Conservation (phyloP, 306 rosid species). For the Prunus mira region DNA sequence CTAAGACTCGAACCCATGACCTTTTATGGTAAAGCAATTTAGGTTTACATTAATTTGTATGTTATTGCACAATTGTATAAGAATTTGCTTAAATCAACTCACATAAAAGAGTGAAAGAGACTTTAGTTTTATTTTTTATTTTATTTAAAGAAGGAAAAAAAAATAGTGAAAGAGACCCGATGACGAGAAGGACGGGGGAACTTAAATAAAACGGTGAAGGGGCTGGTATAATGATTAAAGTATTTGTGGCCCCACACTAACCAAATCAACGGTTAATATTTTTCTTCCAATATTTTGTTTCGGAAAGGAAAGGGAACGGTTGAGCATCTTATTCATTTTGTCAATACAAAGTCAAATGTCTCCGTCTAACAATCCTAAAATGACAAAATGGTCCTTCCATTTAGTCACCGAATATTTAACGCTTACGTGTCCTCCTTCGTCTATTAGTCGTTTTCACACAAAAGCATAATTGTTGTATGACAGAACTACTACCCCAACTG, state of each 20-base stretch:
- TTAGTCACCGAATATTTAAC: background rate
- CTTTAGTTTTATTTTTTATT: background rate
- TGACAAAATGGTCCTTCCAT: conserved; percentile 8
- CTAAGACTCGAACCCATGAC: too few relatives aligned
- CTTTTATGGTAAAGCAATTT: too few relatives aligned
- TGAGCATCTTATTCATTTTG: background rate
- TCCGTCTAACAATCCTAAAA: background rate
- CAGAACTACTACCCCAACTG: background rate
- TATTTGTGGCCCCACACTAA: conserved; percentile 1
- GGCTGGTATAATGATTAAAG: background rate
- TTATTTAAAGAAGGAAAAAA: background rate
- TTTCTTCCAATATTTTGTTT: background rate
- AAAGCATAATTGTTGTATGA: conserved; percentile 5
- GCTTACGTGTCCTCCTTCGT: background rate
- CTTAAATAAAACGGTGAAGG: conserved; percentile 3
- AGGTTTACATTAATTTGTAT: too few relatives aligned
- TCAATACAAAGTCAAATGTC: background rate
- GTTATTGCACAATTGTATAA: too few relatives aligned
- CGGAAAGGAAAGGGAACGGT: background rate
- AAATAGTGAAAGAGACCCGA: background rate
- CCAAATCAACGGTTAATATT: background rate
- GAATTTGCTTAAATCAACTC: background rate
- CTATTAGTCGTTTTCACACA: background rate
- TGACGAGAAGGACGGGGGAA: background rate
- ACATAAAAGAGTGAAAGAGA: background rate